phyloP scores from a whole-genome alignment of 1,284 basidiomycete genomes.

The Cystobasidium slooffiae region DNA sequence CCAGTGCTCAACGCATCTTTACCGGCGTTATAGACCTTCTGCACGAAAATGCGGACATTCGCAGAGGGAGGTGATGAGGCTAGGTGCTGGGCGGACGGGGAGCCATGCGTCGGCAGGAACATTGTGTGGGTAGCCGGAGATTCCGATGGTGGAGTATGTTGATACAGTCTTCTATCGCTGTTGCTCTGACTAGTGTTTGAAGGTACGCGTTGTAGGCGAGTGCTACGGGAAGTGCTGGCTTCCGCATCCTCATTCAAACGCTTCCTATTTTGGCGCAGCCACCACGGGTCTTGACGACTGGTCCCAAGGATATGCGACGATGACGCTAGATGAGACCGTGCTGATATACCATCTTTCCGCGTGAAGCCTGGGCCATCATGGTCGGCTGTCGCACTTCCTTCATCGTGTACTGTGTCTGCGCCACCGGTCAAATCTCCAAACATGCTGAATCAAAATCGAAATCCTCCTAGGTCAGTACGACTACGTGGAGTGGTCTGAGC shows the following conservation, averaged over 20 bases:
- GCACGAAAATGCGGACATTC: conserved; percentile 1
- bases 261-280: conserved; percentile 32
- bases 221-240: conserved; percentile 5
- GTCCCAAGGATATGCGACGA: conserved; percentile 17
- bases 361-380: neutral
- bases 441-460: conserved; percentile 16
- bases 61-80: neutral
- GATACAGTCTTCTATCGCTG: neutral
- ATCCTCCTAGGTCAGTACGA: neutral
- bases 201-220: neutral
- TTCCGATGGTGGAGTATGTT: neutral
- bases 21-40: conserved; percentile 7
- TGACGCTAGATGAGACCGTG: conserved; percentile 12
- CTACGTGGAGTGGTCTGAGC: neutral
- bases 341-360: too few species aligned
- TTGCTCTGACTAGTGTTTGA: neutral
- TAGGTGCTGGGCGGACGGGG: neutral
- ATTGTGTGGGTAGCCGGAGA: conserved; percentile 24
- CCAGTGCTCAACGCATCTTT: neutral
- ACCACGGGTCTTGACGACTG: conserved; percentile 24
- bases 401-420: neutral
- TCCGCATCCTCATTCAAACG: conserved; percentile 9
- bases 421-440: neutral
- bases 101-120: conserved; percentile 3
- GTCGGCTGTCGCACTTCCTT: neutral